phyloP scores from a whole-genome alignment of 2,329 filamentous ascomycete species.

The Cucurbitaria berberidis region DNA sequence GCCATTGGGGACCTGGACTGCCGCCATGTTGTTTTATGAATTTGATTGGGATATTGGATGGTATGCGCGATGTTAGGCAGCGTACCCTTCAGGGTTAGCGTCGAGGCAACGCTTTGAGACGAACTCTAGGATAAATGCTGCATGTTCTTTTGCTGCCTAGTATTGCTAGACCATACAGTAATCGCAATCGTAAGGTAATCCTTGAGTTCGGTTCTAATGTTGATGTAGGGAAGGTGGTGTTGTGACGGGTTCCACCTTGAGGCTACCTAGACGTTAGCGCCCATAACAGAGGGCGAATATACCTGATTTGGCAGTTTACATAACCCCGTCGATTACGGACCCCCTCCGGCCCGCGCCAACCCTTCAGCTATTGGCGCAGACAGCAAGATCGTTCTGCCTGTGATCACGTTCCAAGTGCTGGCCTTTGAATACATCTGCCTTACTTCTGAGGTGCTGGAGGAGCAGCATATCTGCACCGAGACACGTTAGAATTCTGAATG shows the following conservation, averaged over 20 bases:
- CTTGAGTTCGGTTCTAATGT: background rate
- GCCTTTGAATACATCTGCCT: background rate
- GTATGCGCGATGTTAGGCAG: slow-evolving; percentile 7
- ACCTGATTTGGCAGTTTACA: slow-evolving; percentile 2
- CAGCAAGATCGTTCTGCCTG: background rate
- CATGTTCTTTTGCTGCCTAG: background rate
- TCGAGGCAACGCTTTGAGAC: background rate
- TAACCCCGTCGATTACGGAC: slow-evolving; percentile 5
- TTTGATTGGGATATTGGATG: background rate
- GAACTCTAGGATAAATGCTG: background rate
- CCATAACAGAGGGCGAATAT: background rate
- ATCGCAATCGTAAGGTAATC: background rate
- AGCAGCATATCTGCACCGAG: too few relatives aligned
- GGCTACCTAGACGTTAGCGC: slow-evolving; percentile 5
- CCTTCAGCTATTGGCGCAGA: background rate
- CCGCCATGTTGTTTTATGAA: slow-evolving; percentile 5
- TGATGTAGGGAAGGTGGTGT: background rate
- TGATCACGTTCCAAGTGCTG: background rate
- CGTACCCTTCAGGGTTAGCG: slow-evolving; percentile 4
- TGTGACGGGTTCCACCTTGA: background rate
- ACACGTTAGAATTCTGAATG: too few relatives aligned
- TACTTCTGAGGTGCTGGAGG: background rate
- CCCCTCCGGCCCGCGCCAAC: slow-evolving; percentile 1
- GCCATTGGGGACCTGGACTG: background rate
- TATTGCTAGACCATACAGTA: background rate